Percentiles rank a stretch among this genome's conserved stretches.
phyloP scores from a whole-genome alignment of 352 stramenopile genomes.

The Phytophthora fragariae region DNA sequence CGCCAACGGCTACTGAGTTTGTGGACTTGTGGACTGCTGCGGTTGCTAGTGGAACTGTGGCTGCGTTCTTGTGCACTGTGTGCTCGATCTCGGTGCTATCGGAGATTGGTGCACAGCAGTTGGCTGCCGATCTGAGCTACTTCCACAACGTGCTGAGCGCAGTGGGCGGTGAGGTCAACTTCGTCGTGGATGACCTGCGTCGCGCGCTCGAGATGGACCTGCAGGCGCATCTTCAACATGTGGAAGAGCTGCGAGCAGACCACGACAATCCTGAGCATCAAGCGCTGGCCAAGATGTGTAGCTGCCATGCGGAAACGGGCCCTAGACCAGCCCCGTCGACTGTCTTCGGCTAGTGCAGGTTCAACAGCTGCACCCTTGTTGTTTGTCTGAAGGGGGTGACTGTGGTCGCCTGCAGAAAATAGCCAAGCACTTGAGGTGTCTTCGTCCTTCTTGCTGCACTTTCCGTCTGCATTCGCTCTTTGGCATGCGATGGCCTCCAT shows the following conservation, averaged over 20 bases:
- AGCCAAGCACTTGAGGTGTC: too few relatives aligned
- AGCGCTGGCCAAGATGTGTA: constrained; percentile 51
- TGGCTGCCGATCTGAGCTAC: constrained; percentile 78
- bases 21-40: constrained; percentile 82
- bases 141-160: constrained; percentile 85
- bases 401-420: background rate
- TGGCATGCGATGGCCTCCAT: constrained; percentile 29
- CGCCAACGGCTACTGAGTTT: constrained; percentile 53
- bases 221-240: constrained; percentile 41
- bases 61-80: constrained; percentile 58
- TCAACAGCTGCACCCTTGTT: constrained; percentile 11
- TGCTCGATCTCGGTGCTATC: constrained; percentile 70
- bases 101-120: constrained; percentile 60
- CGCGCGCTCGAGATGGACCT: constrained; percentile 49
- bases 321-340: constrained; percentile 18
- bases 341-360: constrained; percentile 26
- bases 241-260: constrained; percentile 40
- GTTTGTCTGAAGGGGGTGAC: constrained; percentile 13
- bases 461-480: background rate
- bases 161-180: constrained; percentile 67
- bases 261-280: constrained; percentile 34
- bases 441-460: background rate
- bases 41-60: constrained; percentile 71
- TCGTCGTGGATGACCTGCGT: constrained; percentile 60
- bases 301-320: constrained; percentile 47